Conservation (phyloP, 495 filamentous ascomycete genomes). For the Elaphomyces granulatus region DNA sequence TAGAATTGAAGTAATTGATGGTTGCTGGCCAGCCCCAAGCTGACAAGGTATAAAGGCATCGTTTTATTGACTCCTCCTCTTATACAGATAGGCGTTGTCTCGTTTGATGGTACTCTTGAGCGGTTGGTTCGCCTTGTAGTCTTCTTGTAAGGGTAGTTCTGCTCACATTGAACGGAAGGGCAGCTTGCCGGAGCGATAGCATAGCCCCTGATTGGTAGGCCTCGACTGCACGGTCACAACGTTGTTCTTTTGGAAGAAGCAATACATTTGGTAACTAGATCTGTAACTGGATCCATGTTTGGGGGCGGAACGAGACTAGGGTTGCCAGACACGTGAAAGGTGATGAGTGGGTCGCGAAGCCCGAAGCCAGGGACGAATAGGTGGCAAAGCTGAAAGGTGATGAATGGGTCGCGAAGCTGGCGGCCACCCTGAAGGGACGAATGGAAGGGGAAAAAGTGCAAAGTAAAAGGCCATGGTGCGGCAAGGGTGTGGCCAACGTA, state of each 20-base stretch:
- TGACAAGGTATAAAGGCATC: no score
- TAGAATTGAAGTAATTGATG: no score
- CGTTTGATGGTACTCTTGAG: background rate
- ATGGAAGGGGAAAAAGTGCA: no score
- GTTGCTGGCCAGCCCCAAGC: no score
- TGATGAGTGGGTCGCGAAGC: background rate
- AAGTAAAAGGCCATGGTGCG: no score
- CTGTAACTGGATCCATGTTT: background rate
- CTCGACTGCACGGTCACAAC: background rate
- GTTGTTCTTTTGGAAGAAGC: background rate
- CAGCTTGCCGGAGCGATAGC: background rate
- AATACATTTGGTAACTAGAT: background rate
- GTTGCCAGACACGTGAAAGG: background rate
- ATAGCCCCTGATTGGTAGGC: background rate
- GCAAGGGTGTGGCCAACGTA: no score
- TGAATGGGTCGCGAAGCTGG: background rate
- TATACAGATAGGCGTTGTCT: background rate
- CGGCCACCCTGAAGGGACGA: no score
- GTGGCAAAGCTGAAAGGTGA: background rate
- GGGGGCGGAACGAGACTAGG: background rate
- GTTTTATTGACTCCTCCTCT: background rate
- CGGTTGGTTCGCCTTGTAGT: background rate
- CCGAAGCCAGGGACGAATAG: background rate
- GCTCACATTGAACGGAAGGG: background rate
- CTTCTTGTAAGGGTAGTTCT: background rate